Evolutionary conservation across 2,329 filamentous ascomycete species (phyloP).

Genomic region (Rutstroemia sp.): DNA sequence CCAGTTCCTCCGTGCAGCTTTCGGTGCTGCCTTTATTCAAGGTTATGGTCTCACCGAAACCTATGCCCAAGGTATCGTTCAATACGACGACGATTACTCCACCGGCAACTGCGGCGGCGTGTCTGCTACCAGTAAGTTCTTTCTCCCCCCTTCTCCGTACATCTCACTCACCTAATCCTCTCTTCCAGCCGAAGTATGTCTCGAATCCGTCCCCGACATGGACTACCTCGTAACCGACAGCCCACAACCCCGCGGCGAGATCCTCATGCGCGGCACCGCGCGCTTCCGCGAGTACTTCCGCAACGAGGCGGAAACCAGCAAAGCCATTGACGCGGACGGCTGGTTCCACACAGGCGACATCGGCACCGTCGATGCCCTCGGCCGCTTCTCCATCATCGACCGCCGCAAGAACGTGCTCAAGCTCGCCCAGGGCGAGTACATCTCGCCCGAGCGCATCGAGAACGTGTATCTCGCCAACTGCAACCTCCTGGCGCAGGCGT

Average conservation of each 20-base stretch:
- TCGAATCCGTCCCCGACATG: constrained; percentile 86
- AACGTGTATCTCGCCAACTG: constrained; percentile 84
- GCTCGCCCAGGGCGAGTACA: constrained; percentile 94
- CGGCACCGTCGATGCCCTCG: constrained; percentile 72
- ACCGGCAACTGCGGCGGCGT: constrained; percentile 77
- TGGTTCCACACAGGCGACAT: constrained; percentile 99
- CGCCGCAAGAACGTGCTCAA: constrained; percentile 99
- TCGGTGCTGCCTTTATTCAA: constrained; percentile 72
- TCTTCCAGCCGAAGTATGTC: constrained; percentile 62
- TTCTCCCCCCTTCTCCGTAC: not conserved
- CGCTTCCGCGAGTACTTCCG: constrained; percentile 86
- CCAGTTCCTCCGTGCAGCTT: constrained; percentile 77
- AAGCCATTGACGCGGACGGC: constrained; percentile 75
- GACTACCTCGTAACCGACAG: constrained; percentile 85
- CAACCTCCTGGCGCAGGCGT: constrained; percentile 70
- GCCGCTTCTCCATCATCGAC: constrained; percentile 89
- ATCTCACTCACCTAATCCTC: not conserved
- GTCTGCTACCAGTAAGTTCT: constrained; percentile 34
- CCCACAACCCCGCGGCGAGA: constrained; percentile 82
- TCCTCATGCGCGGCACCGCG: constrained; percentile 73
- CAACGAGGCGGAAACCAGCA: constrained; percentile 79
- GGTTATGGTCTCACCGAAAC: constrained; percentile 94
- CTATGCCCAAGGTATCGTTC: constrained; percentile 69
- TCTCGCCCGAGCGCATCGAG: constrained; percentile 94
- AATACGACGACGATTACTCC: constrained; percentile 62